These are phyloP conservation scores for Boletus edulis DNA, from an alignment of 768 basidiomycete genomes.

Conservation along the genomic window DNA sequence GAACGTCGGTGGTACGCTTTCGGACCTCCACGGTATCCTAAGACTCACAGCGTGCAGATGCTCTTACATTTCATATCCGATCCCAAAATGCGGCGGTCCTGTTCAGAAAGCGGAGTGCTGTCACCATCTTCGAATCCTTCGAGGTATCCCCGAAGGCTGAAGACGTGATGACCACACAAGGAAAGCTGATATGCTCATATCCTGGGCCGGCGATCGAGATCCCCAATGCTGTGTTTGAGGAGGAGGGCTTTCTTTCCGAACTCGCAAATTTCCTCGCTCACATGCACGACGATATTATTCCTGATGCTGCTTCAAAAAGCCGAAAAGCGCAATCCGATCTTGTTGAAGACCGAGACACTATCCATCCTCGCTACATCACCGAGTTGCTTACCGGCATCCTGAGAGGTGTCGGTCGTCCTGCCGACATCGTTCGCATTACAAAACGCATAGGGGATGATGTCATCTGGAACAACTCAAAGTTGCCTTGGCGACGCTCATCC, in stretches of 20 bases:
- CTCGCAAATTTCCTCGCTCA: slow-evolving; percentile 39
- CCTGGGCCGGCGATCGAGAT: slow-evolving; percentile 45
- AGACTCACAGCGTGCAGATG: slow-evolving; percentile 27
- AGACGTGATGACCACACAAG: slow-evolving; percentile 36
- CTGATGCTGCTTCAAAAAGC: slow-evolving; percentile 35
- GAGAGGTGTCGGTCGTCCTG: slow-evolving; percentile 34
- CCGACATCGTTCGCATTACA: slow-evolving; percentile 26
- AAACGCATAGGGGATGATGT: slow-evolving; percentile 51
- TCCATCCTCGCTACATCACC: slow-evolving; percentile 48
- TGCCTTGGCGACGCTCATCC: slow-evolving; percentile 50
- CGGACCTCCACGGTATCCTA: not conserved
- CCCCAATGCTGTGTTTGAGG: slow-evolving; percentile 25
- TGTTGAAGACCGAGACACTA: slow-evolving; percentile 38
- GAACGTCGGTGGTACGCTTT: slow-evolving; percentile 14
- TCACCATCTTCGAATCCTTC: slow-evolving; percentile 44
- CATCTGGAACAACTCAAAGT: slow-evolving; percentile 35
- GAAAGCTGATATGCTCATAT: slow-evolving; percentile 47
- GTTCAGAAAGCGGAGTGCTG: slow-evolving; percentile 28
- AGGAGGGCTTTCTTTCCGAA: slow-evolving; percentile 31
- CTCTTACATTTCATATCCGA: slow-evolving; percentile 36
- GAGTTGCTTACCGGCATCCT: slow-evolving; percentile 48
- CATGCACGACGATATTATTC: slow-evolving; percentile 27
- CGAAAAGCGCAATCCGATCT: slow-evolving; percentile 37
- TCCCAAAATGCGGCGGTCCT: slow-evolving; percentile 50
- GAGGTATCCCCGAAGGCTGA: slow-evolving; percentile 39